Evolutionary conservation across 192 early-diverging fungal genomes (phyloP).

Genomic region (Martensiomyces pterosporus): DNA sequence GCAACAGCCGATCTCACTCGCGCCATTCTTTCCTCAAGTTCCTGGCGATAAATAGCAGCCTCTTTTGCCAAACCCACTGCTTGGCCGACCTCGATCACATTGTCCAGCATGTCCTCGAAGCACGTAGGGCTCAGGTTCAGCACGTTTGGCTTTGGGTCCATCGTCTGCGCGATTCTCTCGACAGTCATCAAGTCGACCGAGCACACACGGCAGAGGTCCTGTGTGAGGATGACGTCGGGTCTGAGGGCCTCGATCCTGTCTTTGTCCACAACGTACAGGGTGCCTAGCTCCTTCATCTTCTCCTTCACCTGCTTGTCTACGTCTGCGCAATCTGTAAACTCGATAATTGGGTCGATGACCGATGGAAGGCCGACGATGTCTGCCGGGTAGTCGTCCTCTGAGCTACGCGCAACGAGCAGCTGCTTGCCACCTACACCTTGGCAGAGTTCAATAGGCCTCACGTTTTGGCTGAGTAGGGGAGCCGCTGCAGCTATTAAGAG

Average conservation of each 20-base stretch:
- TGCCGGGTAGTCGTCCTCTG: slow-evolving; percentile 10
- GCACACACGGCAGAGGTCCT: slow-evolving; percentile 53
- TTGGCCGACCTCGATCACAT: slow-evolving; percentile 46
- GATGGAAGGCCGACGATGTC: slow-evolving; percentile 9
- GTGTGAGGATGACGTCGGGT: slow-evolving; percentile 53
- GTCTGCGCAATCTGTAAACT: slow-evolving; percentile 14
- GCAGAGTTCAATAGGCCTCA: neutral
- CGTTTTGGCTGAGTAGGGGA: no score
- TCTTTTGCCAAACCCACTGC: slow-evolving; percentile 25
- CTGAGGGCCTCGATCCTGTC: slow-evolving; percentile 27
- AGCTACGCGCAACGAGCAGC: slow-evolving; percentile 16
- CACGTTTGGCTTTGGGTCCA: slow-evolving; percentile 47
- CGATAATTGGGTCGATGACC: slow-evolving; percentile 9
- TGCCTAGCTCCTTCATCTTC: slow-evolving; percentile 35
- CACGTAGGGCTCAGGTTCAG: slow-evolving; percentile 53
- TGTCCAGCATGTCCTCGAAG: slow-evolving; percentile 48
- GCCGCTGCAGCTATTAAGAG: no score
- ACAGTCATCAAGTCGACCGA: slow-evolving; percentile 55
- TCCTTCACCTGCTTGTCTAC: slow-evolving; percentile 50
- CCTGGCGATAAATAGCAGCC: slow-evolving; percentile 4
- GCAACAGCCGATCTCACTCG: slow-evolving; percentile 2
- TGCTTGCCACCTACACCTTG: slow-evolving; percentile 7
- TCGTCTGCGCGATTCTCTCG: slow-evolving; percentile 42
- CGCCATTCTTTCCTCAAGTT: neutral
- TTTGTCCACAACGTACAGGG: slow-evolving; percentile 51